Percentiles rank a stretch among this genome's conserved stretches.
phyloP scores from a whole-genome alignment of 2,329 filamentous ascomycete species.

The Beauveria medogensis region DNA sequence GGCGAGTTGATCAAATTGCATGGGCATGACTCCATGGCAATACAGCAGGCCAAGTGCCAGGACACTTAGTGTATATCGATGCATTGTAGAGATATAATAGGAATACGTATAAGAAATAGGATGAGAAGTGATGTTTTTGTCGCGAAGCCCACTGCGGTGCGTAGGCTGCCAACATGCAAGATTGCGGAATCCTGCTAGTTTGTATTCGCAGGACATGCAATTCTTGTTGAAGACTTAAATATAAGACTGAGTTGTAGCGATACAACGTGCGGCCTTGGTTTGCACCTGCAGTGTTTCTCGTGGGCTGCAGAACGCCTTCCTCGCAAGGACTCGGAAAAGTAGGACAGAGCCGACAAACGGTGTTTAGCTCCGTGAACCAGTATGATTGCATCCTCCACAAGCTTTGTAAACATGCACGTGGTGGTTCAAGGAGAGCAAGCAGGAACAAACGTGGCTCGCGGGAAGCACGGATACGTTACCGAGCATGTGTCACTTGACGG shows the following conservation, averaged over 20 bases:
- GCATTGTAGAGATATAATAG: background rate
- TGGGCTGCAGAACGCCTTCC: background rate
- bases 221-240: background rate
- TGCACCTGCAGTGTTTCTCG: background rate
- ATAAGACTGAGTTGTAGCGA: background rate
- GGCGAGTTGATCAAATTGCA: background rate
- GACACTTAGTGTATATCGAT: background rate
- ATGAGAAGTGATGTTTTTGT: background rate
- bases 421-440: background rate
- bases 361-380: background rate
- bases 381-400: background rate
- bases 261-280: background rate
- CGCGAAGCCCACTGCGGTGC: background rate
- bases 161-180: background rate
- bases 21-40: background rate
- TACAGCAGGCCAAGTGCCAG: background rate
- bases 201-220: background rate
- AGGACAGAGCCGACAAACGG: background rate
- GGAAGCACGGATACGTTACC: background rate
- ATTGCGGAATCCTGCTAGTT: background rate
- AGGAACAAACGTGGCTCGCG: background rate
- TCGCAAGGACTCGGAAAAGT: background rate
- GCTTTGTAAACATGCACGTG: background rate
- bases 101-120: background rate
- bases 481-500: background rate